Evolutionary conservation across 345 rosid genomes (phyloP).

Genomic region (Fremontodendron californicum): DNA sequence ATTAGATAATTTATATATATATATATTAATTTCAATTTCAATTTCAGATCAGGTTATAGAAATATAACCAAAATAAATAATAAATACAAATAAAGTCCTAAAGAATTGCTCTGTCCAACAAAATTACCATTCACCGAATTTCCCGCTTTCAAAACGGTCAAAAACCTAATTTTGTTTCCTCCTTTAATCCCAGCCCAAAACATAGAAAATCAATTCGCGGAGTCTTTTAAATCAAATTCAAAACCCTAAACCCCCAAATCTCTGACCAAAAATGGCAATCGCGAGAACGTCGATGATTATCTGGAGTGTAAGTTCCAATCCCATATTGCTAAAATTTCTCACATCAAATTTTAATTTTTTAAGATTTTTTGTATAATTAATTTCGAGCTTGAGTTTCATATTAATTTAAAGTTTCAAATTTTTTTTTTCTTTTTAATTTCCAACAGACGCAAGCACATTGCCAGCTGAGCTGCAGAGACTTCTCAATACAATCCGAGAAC

Average conservation of each 20-base stretch:
- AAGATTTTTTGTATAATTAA: background rate
- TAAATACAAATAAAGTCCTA: too few relatives aligned
- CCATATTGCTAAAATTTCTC: background rate
- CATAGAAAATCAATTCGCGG: background rate
- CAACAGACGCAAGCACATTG: slow-evolving; percentile 76
- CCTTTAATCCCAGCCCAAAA: background rate
- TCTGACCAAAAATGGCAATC: slow-evolving; percentile 56
- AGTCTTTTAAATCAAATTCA: background rate
- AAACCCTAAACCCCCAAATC: slow-evolving; percentile 35
- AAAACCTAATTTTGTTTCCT: background rate
- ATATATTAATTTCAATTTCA: too few relatives aligned
- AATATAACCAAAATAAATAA: too few relatives aligned
- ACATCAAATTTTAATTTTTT: too few relatives aligned
- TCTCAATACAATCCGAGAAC: slow-evolving; percentile 88
- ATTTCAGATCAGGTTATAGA: too few relatives aligned
- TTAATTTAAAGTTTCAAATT: background rate
- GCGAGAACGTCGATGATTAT: slow-evolving; percentile 94
- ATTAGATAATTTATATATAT: too few relatives aligned
- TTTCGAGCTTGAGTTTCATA: background rate
- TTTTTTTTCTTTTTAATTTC: too few relatives aligned
- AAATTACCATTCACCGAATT: background rate
- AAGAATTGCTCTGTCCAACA: too few relatives aligned
- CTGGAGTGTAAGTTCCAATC: slow-evolving; percentile 57
- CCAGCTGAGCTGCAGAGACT: slow-evolving; percentile 92
- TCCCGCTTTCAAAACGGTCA: slow-evolving; percentile 29